Base-by-base conservation (phyloP, 108 stramenopile genomes). In the Pseudonitzschia pungens region DNA sequence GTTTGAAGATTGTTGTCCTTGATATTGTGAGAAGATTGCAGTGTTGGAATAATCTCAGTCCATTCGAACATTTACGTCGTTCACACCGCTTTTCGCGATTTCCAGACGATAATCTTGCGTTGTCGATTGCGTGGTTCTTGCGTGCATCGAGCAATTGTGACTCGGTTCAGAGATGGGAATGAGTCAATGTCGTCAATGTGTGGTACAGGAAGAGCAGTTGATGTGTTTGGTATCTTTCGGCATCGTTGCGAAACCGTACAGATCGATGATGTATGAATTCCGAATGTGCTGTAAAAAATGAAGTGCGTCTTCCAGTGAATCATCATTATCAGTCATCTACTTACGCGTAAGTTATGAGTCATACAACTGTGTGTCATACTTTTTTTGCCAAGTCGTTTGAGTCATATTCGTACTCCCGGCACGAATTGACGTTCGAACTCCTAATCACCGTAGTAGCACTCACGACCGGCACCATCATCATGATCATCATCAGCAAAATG, bases 81-180 rank as follows among this genome's bases (percentile, higher is more conserved):
- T 55, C 21, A 10, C 10, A 55, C 26, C 26, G 54, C 26, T 26
- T 55, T 22, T 5, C 54, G 54, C 14, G 9, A 2, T 36, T 14
- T 48, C 14, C 45, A 2, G 7, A 11, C 1, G 14, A 48, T 18
- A 48, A 10, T 48, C 24, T 55, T 55, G 54, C 24, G 54, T 11
- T 55, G 54, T 55, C 54, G 54, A 55, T 55, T 55, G 54, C 54
- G 54, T 55, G 54, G 54, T 55, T 55, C 7, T n/a, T 51, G 50
- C 50, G 50, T n/a, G n/a, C 10, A 51, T 16, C 50, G 50, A 5
- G 10, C 10, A n/a, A n/a, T 16, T 51, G 50, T 51, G 50, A 16
- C 20, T 51, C 26, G 54, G 54, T 55, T 24, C 3, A 22, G 24
- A 55, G 26, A 24, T 55, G 54, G n/a, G 54, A 55, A 24, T 55